Percentiles rank a stretch among this genome's conserved stretches.
Evolutionary conservation across 2,329 filamentous ascomycete genomes (phyloP).

Genomic region (Emmonsia crescens): DNA sequence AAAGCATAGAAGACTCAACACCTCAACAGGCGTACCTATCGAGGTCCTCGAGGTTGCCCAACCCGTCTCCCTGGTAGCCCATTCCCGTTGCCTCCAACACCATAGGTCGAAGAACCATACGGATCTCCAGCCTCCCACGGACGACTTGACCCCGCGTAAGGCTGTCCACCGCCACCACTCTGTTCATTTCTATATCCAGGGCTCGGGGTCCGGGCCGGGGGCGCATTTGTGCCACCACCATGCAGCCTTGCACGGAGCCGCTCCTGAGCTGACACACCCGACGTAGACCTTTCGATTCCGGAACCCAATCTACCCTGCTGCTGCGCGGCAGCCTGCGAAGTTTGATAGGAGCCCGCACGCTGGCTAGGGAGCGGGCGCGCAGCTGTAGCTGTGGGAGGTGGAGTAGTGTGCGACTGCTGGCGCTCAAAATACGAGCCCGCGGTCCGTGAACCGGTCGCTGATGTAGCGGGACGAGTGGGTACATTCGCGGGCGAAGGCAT

Average conservation of each 20-base stretch:
- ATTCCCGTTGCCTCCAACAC: neutral
- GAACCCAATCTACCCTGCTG: slow-evolving; percentile 26
- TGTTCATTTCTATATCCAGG: slow-evolving; percentile 5
- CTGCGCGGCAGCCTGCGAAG: slow-evolving; percentile 26
- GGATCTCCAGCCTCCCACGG: neutral
- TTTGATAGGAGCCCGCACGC: slow-evolving; percentile 64
- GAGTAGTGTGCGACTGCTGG: slow-evolving; percentile 19
- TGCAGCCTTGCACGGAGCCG: slow-evolving; percentile 70
- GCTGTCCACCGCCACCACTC: neutral
- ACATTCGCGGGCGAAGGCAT: slow-evolving; percentile 13
- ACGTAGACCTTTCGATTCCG: slow-evolving; percentile 28
- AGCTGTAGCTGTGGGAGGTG: slow-evolving; percentile 17
- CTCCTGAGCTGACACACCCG: slow-evolving; percentile 60
- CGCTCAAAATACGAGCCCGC: slow-evolving; percentile 6
- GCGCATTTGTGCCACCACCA: slow-evolving; percentile 46
- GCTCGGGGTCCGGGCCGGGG: slow-evolving; percentile 21
- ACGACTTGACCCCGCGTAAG: neutral
- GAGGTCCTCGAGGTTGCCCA: neutral
- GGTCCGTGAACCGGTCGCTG: slow-evolving; percentile 1
- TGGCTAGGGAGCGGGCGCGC: slow-evolving; percentile 60
- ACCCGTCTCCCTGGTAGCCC: neutral
- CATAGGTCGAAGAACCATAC: slow-evolving; percentile 4
- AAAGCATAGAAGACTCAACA: neutral
- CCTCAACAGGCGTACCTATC: neutral
- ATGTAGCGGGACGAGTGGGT: slow-evolving; percentile 8